These are phyloP conservation scores for Castanea mollissima DNA, from an alignment of 306 rosid species.

Conservation along the genomic window DNA sequence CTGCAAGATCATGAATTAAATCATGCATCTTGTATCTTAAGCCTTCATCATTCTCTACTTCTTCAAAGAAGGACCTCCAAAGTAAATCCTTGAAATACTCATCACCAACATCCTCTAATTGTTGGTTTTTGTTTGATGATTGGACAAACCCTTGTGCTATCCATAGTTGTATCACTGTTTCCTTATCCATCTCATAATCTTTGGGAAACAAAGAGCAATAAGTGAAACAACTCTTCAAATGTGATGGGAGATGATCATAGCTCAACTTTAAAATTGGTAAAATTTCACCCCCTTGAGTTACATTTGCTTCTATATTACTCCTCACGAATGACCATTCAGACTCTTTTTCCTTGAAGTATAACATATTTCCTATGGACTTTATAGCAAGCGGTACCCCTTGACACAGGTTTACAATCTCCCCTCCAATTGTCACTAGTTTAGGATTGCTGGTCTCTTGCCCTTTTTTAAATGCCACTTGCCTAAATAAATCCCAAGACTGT, in stretches of 20 bases:
- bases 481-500: constrained; percentile 22
- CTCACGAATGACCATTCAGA: constrained; percentile 36
- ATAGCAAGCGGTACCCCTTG: constrained; percentile 22
- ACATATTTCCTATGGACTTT: constrained; percentile 30
- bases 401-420: constrained; percentile 26
- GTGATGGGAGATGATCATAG: constrained; percentile 30
- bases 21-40: constrained; percentile 5
- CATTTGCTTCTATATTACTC: constrained; percentile 23
- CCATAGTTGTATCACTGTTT: background rate
- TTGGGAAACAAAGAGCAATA: background rate
- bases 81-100: background rate
- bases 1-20: constrained; percentile 14
- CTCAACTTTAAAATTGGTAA: constrained; percentile 30
- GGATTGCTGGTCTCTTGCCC: background rate
- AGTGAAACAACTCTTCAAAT: constrained; percentile 24
- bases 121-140: background rate
- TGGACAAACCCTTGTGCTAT: background rate
- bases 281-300: constrained; percentile 23
- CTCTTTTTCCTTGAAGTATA: constrained; percentile 17
- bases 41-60: background rate
- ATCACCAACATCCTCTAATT: background rate
- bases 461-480: constrained; percentile 20
- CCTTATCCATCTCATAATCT: background rate
- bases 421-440: constrained; percentile 13
- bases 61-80: constrained; percentile 18